Evolutionary conservation across 2,329 filamentous ascomycete species (phyloP).

Genomic region (Aspergillus oerlinghausenensis): DNA sequence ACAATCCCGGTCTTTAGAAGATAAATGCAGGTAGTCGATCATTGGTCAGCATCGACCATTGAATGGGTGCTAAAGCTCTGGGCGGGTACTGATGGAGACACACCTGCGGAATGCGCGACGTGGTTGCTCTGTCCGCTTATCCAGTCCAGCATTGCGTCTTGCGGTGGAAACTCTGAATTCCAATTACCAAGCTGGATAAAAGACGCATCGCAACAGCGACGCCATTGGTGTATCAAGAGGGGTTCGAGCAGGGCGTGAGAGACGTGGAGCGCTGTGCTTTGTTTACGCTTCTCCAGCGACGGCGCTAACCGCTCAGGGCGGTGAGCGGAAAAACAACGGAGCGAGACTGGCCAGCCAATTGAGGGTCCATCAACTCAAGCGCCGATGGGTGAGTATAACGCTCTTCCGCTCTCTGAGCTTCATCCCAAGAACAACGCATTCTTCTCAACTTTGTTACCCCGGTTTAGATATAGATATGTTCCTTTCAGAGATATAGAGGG

Average conservation of each 20-base stretch:
- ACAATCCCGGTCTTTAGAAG: slow-evolving; percentile 1
- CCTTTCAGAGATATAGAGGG: slow-evolving; percentile 31
- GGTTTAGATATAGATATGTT: slow-evolving; percentile 21
- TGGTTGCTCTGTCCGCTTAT: slow-evolving; percentile 28
- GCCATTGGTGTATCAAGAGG: slow-evolving; percentile 13
- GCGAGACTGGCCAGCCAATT: background rate
- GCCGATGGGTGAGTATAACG: slow-evolving; percentile 12
- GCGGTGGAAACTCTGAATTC: slow-evolving; percentile 7
- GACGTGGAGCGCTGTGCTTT: slow-evolving; percentile 29
- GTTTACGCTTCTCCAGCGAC: slow-evolving; percentile 25
- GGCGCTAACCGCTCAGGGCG: slow-evolving; percentile 12
- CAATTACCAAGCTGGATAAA: slow-evolving; percentile 9
- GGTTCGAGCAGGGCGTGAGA: slow-evolving; percentile 5
- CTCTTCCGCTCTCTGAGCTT: slow-evolving; percentile 6
- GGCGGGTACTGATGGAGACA: slow-evolving; percentile 14
- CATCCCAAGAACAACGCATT: background rate
- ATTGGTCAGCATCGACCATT: slow-evolving; percentile 5
- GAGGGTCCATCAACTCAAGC: background rate
- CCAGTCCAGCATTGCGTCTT: slow-evolving; percentile 32
- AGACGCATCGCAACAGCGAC: slow-evolving; percentile 14
- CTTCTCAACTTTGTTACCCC: background rate
- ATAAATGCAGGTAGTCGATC: slow-evolving; percentile 2
- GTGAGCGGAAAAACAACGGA: slow-evolving; percentile 21
- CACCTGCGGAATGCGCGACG: slow-evolving; percentile 25
- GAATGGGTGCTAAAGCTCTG: slow-evolving; percentile 2